Conservation (phyloP, 1,284 basidiomycete species). For the Phellopilus nigrolimitatus region DNA sequence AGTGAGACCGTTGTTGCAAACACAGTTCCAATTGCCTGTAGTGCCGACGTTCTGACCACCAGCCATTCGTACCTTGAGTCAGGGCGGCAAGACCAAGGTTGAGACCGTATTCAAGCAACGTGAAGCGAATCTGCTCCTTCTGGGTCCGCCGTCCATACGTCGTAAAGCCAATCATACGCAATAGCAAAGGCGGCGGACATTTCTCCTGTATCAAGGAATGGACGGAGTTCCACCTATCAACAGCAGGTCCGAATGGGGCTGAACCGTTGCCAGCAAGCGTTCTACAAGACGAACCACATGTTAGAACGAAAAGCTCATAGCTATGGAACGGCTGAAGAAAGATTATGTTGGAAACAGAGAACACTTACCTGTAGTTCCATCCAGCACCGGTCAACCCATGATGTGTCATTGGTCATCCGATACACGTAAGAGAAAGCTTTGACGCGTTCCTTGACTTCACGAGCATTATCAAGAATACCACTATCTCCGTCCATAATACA, state of each 20-base stretch:
- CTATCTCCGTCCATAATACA: slow-evolving; percentile 83
- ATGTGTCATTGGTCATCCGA: slow-evolving; percentile 85
- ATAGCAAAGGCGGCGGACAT: slow-evolving; percentile 84
- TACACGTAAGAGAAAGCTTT: slow-evolving; percentile 94
- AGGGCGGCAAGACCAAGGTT: slow-evolving; percentile 54
- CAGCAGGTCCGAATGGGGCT: slow-evolving; percentile 55
- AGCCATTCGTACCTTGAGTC: slow-evolving; percentile 43
- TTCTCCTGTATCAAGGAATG: slow-evolving; percentile 95
- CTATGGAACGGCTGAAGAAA: too few species aligned
- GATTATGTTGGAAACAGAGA: slow-evolving; percentile 15
- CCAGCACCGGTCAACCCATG: slow-evolving; percentile 84
- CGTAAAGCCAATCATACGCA: slow-evolving; percentile 95
- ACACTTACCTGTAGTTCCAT: slow-evolving; percentile 68
- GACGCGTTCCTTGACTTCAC: slow-evolving; percentile 85
- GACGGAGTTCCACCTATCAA: slow-evolving; percentile 71
- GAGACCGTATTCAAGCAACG: slow-evolving; percentile 80
- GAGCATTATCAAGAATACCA: slow-evolving; percentile 90
- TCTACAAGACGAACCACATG: slow-evolving; percentile 39
- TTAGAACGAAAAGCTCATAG: not conserved
- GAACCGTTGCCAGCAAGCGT: slow-evolving; percentile 65
- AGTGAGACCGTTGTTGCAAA: slow-evolving; percentile 90
- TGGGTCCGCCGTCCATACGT: slow-evolving; percentile 78
- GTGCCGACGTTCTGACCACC: slow-evolving; percentile 55
- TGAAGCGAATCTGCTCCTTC: slow-evolving; percentile 64
- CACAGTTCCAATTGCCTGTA: slow-evolving; percentile 95